Evolutionary conservation across 495 filamentous ascomycete genomes (phyloP).

Genomic region (Hypoxylon trugodes): DNA sequence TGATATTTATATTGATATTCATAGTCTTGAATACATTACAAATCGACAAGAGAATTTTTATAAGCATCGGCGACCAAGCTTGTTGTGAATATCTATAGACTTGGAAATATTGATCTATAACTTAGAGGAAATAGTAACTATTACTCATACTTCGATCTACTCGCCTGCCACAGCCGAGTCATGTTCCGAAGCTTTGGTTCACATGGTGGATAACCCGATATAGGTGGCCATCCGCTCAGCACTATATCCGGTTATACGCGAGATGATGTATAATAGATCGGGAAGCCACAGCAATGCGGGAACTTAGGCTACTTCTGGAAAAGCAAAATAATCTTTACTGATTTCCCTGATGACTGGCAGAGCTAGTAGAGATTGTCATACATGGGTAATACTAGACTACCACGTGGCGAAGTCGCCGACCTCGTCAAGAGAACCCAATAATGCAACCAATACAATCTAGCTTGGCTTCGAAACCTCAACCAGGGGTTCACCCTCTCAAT

Average conservation of each 20-base stretch:
- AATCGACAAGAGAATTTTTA: neutral
- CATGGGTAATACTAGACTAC: conserved; percentile 20
- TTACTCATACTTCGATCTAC: neutral
- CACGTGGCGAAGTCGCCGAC: conserved; percentile 41
- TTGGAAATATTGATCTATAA: conserved; percentile 24
- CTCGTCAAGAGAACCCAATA: conserved; percentile 36
- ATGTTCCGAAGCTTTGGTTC: conserved; percentile 21
- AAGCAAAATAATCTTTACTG: conserved; percentile 26
- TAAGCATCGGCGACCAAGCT: conserved; percentile 26
- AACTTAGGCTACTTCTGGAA: conserved; percentile 35
- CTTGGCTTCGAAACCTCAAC: conserved; percentile 12
- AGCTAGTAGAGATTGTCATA: conserved; percentile 35
- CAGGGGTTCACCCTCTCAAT: conserved; percentile 22
- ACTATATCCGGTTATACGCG: conserved; percentile 24
- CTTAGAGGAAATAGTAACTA: conserved; percentile 14
- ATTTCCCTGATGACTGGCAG: neutral
- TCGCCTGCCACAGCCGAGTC: conserved; percentile 13
- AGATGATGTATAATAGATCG: conserved; percentile 31
- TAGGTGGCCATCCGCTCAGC: conserved; percentile 26
- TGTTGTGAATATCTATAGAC: neutral
- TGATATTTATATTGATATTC: conserved; percentile 13
- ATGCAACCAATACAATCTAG: conserved; percentile 38
- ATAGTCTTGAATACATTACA: too few relatives aligned
- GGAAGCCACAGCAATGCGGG: conserved; percentile 30
- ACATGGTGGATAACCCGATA: conserved; percentile 13